Evolutionary conservation across 2,329 filamentous ascomycete genomes (phyloP), one percentile per base, ranked within the genome.

Genomic region (Orbilia quercus): DNA sequence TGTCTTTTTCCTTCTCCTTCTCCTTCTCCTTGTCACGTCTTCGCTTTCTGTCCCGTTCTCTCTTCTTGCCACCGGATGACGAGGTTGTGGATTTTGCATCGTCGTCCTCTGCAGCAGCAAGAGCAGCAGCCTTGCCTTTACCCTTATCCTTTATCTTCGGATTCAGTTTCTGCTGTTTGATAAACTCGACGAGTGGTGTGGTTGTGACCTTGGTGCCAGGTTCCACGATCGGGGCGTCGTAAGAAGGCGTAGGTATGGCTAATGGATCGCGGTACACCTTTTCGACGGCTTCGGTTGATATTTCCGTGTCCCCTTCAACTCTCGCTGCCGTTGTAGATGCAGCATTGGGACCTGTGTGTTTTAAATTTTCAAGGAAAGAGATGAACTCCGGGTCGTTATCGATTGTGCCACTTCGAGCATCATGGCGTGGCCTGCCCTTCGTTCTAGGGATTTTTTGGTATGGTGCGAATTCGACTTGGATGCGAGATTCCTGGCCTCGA

Each of bases 311-410:
- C 22, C 84, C 85, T 0, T 83, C 81, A 7, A 82, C 78, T 11
- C 86, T 78, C 11, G 84, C 82, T 7, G 82, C 82, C 2, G 74
- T 78, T 4, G 80, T 80, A 14, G 80, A 77, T n/a, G 87, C 84
- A 57, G 84, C 86, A 3, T 82, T 78, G 0, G 82, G 82, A 7
- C 81, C 80, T 1, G 86, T 86, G 76, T 96, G 92, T 0, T 93
- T 96, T 50, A 98, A 85, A 60, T 87, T 90, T 80, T 96, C 91
- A 6, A 99, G 85, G 80, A 98, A 99, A 23, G 89, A 88, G 83
- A 97, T 96, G 78, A 97, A 99, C 77, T 98, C 95, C 0, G 91
- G 88, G 78, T 99, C 95, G 79, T 96, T 92, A 78, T 99, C 95
- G 76, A 99, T 98, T 1, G 92, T 96, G 59, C 94, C 95, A 80